Conservation (phyloP, 331 rosid genomes). For the Arachis monticola region DNA sequence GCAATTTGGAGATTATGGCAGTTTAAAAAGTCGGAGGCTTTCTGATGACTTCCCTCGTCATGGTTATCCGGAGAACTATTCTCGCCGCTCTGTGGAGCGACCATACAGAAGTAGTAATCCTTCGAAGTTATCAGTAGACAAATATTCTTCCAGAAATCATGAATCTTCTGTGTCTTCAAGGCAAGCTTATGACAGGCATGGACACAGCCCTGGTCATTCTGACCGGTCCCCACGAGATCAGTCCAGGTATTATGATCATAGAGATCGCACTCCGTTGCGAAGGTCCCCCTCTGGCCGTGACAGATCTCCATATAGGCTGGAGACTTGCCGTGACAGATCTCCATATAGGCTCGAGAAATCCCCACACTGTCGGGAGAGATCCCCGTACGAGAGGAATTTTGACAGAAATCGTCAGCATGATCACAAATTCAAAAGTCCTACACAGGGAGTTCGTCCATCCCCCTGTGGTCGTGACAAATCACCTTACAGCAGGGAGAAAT, state of each 20-base stretch:
- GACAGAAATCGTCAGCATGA: slow-evolving; percentile 73
- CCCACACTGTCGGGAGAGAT: slow-evolving; percentile 59
- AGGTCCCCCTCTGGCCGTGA: slow-evolving; percentile 77
- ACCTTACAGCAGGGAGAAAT: slow-evolving; percentile 55
- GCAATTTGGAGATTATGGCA: slow-evolving; percentile 64
- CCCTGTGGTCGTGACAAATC: slow-evolving; percentile 72
- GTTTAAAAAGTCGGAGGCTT: slow-evolving; percentile 73
- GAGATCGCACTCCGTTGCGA: slow-evolving; percentile 71
- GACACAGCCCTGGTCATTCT: slow-evolving; percentile 82
- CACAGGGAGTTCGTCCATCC: slow-evolving; percentile 56
- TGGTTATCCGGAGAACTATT: slow-evolving; percentile 64
- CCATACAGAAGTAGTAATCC: slow-evolving; percentile 65
- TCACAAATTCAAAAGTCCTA: slow-evolving; percentile 69
- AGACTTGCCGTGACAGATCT: slow-evolving; percentile 60
- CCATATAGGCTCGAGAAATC: slow-evolving; percentile 61
- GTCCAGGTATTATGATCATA: slow-evolving; percentile 68
- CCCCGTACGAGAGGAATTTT: slow-evolving; percentile 59
- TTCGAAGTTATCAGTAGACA: slow-evolving; percentile 63
- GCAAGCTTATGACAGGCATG: slow-evolving; percentile 76
- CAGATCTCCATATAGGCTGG: slow-evolving; percentile 59
- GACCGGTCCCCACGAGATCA: slow-evolving; percentile 89
- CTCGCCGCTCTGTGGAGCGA: slow-evolving; percentile 72
- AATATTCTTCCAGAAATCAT: slow-evolving; percentile 68
- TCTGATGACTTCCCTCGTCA: slow-evolving; percentile 68
- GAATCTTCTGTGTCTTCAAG: slow-evolving; percentile 73